Percentiles rank a stretch among this genome's conserved stretches.
Evolutionary conservation across 179 eudicot species (phyloP).

Genomic region (Silene vulgaris): DNA sequence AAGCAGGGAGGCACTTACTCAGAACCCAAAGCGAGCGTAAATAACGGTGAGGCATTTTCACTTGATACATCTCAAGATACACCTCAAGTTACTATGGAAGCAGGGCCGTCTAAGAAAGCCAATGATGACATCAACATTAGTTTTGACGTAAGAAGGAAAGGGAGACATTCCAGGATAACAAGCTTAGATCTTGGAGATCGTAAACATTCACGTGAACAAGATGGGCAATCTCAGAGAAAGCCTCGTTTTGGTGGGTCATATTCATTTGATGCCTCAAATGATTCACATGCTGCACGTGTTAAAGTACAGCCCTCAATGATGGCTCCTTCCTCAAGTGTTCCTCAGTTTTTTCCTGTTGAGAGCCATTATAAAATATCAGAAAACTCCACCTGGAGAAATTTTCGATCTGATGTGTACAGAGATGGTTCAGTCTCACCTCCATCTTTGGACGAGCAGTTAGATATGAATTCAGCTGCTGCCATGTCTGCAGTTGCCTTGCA

Average conservation of each 20-base stretch:
- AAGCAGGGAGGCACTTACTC: slow-evolving; percentile 16
- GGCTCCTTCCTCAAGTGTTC: slow-evolving; percentile 42
- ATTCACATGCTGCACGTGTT: slow-evolving; percentile 30
- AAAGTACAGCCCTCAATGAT: slow-evolving; percentile 41
- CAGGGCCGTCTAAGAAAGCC: slow-evolving; percentile 13
- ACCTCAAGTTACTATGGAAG: slow-evolving; percentile 17
- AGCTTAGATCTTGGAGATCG: slow-evolving; percentile 31
- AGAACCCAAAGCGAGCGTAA: slow-evolving; percentile 18
- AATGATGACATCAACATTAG: slow-evolving; percentile 25
- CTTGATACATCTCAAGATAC: slow-evolving; percentile 17
- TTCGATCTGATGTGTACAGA: slow-evolving; percentile 30
- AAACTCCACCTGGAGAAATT: slow-evolving; percentile 31
- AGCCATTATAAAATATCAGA: slow-evolving; percentile 34
- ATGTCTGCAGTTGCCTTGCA: slow-evolving; percentile 69
- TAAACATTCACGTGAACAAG: slow-evolving; percentile 26
- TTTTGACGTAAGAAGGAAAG: slow-evolving; percentile 31
- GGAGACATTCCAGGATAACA: slow-evolving; percentile 31
- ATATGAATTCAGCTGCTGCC: slow-evolving; percentile 74
- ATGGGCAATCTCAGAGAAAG: slow-evolving; percentile 30
- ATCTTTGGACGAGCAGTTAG: slow-evolving; percentile 59
- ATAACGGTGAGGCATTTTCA: slow-evolving; percentile 20
- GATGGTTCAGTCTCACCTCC: slow-evolving; percentile 41
- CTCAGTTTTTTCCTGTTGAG: slow-evolving; percentile 34
- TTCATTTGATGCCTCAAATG: slow-evolving; percentile 39
- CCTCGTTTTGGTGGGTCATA: slow-evolving; percentile 31